Percentiles rank a stretch among this genome's conserved stretches.
Evolutionary conservation across 2,329 filamentous ascomycete species (phyloP).

Genomic region (Tothia fuscella): DNA sequence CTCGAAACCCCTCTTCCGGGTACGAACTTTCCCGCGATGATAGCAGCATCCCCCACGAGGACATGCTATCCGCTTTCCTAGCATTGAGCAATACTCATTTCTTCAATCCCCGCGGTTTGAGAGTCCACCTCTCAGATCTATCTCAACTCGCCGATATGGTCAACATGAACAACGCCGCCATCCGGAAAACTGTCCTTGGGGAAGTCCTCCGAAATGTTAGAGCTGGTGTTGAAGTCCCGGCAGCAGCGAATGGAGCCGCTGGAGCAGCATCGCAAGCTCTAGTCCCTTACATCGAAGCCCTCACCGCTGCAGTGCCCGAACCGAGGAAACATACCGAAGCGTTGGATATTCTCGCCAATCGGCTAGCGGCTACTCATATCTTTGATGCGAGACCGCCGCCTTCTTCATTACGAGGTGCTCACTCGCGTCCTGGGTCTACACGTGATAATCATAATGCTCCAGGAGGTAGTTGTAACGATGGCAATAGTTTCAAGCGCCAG

Average conservation of each 20-base stretch:
- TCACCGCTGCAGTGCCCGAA: slow-evolving; percentile 7
- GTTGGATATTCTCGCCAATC: slow-evolving; percentile 1
- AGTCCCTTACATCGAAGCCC: slow-evolving; percentile 8
- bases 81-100: slow-evolving; percentile 9
- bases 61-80: slow-evolving; percentile 5
- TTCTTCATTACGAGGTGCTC: too few species aligned
- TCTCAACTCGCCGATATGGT: slow-evolving; percentile 4
- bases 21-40: slow-evolving; percentile 5
- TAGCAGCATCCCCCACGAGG: background rate
- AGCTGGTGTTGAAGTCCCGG: slow-evolving; percentile 5
- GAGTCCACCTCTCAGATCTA: slow-evolving; percentile 4
- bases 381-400: background rate
- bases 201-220: slow-evolving; percentile 5
- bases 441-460: too few species aligned
- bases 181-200: slow-evolving; percentile 1
- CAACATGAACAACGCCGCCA: slow-evolving; percentile 7
- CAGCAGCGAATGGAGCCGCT: slow-evolving; percentile 6
- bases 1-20: background rate
- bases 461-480: background rate
- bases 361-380: background rate
- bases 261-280: slow-evolving; percentile 7
- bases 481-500: background rate
- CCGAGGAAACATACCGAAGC: slow-evolving; percentile 3
- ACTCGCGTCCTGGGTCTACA: too few species aligned
- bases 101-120: slow-evolving; percentile 10